These are phyloP conservation scores for Syzygium malaccense DNA, from an alignment of 441 rosid genomes.

Conservation along the genomic window DNA sequence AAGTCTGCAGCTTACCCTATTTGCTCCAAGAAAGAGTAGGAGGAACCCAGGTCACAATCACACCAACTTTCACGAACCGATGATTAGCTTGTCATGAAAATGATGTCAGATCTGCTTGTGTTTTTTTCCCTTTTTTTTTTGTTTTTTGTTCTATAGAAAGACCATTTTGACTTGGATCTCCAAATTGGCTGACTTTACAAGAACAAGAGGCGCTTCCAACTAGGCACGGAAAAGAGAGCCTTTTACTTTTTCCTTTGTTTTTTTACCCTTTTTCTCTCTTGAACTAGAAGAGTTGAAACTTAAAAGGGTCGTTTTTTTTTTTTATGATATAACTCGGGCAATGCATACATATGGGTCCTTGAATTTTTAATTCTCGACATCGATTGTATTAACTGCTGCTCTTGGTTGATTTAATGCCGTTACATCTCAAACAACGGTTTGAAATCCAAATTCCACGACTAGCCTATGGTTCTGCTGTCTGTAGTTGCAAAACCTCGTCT, in stretches of 20 bases:
- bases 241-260: accelerated
- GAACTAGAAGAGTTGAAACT: neutral
- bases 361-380: neutral
- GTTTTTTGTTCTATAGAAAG: no score
- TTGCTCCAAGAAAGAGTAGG: neutral
- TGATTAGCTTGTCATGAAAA: neutral
- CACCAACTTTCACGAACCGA: neutral
- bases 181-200: neutral
- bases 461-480: neutral
- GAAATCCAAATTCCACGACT: neutral
- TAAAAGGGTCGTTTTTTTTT: neutral
- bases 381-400: neutral
- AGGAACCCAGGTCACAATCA: neutral
- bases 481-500: neutral
- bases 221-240: neutral
- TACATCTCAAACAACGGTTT: neutral
- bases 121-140: no score
- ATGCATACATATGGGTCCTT: neutral
- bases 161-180: neutral
- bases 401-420: neutral
- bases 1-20: neutral
- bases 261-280: neutral
- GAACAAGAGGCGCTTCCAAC: neutral
- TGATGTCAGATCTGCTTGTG: neutral
- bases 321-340: neutral